These are phyloP conservation scores for Diplodia mutila DNA, from an alignment of 2,329 filamentous ascomycete species.

Conservation along the genomic window DNA sequence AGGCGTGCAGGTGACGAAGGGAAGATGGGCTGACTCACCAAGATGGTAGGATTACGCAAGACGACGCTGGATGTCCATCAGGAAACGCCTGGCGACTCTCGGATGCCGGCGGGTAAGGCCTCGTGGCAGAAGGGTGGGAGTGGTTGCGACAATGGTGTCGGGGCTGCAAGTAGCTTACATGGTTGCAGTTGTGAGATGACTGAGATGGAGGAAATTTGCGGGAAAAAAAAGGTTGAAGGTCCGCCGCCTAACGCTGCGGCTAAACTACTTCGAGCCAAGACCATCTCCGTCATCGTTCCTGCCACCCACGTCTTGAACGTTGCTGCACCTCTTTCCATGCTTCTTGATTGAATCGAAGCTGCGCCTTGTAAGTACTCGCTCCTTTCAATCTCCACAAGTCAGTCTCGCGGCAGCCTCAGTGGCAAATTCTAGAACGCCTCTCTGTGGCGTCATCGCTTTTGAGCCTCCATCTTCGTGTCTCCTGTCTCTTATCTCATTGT, in stretches of 20 bases:
- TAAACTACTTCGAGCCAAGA: not conserved
- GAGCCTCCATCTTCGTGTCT: not conserved
- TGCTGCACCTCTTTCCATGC: not conserved
- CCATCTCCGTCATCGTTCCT: conserved; percentile 1
- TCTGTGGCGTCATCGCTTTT: not conserved
- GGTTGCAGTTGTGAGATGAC: conserved; percentile 9
- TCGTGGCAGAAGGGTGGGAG: not conserved
- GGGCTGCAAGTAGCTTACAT: conserved; percentile 17
- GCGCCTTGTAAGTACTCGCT: not conserved
- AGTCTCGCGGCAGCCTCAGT: not conserved
- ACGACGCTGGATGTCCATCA: not conserved
- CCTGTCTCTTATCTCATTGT: not conserved
- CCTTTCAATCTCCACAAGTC: not conserved
- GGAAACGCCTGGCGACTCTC: not conserved
- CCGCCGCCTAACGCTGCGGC: not conserved
- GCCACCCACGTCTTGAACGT: not conserved
- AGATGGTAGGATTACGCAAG: not conserved
- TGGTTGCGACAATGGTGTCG: conserved; percentile 9
- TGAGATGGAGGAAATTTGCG: conserved; percentile 19
- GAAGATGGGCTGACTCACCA: conserved; percentile 22
- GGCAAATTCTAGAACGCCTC: not conserved
- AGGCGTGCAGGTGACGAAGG: not conserved
- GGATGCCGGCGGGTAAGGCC: not conserved
- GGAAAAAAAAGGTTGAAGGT: conserved; percentile 17
- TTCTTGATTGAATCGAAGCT: not conserved